These are phyloP conservation scores for Crucihimalaya himalaica DNA, from an alignment of 345 rosid genomes.

Conservation along the genomic window DNA sequence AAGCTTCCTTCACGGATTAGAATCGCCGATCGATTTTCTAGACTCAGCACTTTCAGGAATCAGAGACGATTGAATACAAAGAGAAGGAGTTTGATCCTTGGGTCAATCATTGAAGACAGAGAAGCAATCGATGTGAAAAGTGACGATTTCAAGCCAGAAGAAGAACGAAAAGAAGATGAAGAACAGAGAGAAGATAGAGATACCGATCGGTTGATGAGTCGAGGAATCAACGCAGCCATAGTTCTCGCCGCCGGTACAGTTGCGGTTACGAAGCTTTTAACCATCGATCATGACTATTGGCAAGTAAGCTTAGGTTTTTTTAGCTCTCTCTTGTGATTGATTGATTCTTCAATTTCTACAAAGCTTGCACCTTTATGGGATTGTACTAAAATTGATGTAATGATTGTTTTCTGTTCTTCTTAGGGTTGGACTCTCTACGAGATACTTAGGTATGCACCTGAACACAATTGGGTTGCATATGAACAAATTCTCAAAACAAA, in stretches of 20 bases:
- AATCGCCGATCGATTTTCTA: not conserved
- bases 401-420: not conserved
- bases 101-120: slow-evolving; percentile 60
- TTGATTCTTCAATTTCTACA: slow-evolving; percentile 6
- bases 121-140: slow-evolving; percentile 45
- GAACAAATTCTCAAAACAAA: slow-evolving; percentile 82
- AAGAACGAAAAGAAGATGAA: slow-evolving; percentile 20
- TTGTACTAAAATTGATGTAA: not conserved
- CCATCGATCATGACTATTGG: slow-evolving; percentile 93
- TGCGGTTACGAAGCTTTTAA: slow-evolving; percentile 72
- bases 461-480: slow-evolving; percentile 93
- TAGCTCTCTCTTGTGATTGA: not conserved
- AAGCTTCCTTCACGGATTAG: slow-evolving; percentile 20
- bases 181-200: slow-evolving; percentile 23
- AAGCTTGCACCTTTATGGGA: slow-evolving; percentile 17
- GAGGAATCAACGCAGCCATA: slow-evolving; percentile 70
- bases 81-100: slow-evolving; percentile 45
- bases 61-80: slow-evolving; percentile 19
- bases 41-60: slow-evolving; percentile 14
- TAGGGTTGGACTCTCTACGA: slow-evolving; percentile 98
- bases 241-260: slow-evolving; percentile 83
- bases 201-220: slow-evolving; percentile 47
- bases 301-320: slow-evolving; percentile 60
- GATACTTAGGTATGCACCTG: slow-evolving; percentile 76
- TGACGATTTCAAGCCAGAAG: slow-evolving; percentile 26